These are phyloP conservation scores for Coemansia furcata DNA, from an alignment of 192 early-diverging fungal genomes.

Conservation along the genomic window DNA sequence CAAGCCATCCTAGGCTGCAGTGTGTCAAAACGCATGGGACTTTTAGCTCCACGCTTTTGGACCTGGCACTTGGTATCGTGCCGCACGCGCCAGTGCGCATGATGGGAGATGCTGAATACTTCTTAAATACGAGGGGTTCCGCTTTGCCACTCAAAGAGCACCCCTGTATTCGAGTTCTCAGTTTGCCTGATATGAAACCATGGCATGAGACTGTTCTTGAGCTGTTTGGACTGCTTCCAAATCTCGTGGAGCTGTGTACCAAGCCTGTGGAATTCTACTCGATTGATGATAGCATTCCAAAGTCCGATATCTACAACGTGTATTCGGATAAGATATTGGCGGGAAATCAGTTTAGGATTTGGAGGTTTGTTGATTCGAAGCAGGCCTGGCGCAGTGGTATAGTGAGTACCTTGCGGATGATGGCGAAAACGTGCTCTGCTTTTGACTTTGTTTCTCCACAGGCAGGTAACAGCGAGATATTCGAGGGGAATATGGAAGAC, in stretches of 20 bases:
- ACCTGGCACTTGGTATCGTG: background rate
- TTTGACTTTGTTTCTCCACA: too few relatives aligned
- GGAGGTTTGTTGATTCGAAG: background rate
- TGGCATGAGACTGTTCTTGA: background rate
- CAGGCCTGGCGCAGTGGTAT: background rate
- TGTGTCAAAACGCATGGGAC: background rate
- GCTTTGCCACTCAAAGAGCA: background rate
- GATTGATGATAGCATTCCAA: too few relatives aligned
- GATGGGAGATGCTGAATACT: background rate
- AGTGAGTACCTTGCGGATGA: too few relatives aligned
- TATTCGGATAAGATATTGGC: background rate
- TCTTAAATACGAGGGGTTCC: too few relatives aligned
- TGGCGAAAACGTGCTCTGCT: too few relatives aligned
- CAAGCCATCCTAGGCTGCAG: background rate
- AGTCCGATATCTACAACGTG: background rate
- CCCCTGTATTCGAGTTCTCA: background rate
- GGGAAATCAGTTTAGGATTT: background rate
- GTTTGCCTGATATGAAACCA: background rate
- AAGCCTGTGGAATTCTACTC: background rate
- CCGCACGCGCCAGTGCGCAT: background rate
- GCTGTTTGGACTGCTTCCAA: background rate
- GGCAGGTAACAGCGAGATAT: too few relatives aligned
- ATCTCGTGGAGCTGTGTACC: background rate
- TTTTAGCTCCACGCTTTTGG: background rate
- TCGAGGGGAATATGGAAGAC: too few relatives aligned